These are phyloP conservation scores for Stephania cephalantha DNA, from an alignment of 164 flowering plant genomes.

Conservation along the genomic window DNA sequence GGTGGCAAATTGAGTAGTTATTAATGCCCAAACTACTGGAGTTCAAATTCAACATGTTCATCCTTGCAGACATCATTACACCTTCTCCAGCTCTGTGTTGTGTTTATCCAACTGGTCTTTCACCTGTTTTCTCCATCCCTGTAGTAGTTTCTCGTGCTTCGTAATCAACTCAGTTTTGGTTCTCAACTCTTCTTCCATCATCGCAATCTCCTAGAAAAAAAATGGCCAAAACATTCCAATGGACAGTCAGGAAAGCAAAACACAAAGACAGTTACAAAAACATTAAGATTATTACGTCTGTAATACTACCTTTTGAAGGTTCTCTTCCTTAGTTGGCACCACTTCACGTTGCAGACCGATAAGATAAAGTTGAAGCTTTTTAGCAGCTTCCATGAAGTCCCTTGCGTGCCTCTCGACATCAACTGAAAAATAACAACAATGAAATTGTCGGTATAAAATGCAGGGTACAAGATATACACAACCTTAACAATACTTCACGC, in stretches of 20 bases:
- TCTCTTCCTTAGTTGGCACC: constrained; percentile 63
- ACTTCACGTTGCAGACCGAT: constrained; percentile 63
- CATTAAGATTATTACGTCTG: background rate
- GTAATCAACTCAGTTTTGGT: constrained; percentile 49
- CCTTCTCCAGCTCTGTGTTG: constrained; percentile 57
- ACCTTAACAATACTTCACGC: background rate
- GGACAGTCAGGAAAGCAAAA: background rate
- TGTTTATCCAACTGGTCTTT: constrained; percentile 69
- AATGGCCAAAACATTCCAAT: background rate
- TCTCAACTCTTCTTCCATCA: constrained; percentile 77
- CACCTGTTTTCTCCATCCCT: constrained; percentile 68
- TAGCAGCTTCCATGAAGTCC: constrained; percentile 98
- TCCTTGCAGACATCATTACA: constrained; percentile 10
- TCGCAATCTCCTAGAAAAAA: constrained; percentile 58
- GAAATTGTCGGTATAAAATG: background rate
- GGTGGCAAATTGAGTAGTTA: too few species aligned
- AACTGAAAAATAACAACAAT: constrained; percentile 38
- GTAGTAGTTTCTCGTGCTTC: constrained; percentile 62
- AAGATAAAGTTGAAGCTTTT: constrained; percentile 82
- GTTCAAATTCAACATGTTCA: background rate
- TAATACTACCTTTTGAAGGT: constrained; percentile 47
- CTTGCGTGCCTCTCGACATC: constrained; percentile 98
- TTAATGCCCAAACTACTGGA: too few species aligned
- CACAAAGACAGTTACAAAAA: background rate
- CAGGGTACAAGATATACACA: background rate